Evolutionary conservation across 2,329 filamentous ascomycete genomes (phyloP).

Genomic region (Rhynchosporium graminicola): DNA sequence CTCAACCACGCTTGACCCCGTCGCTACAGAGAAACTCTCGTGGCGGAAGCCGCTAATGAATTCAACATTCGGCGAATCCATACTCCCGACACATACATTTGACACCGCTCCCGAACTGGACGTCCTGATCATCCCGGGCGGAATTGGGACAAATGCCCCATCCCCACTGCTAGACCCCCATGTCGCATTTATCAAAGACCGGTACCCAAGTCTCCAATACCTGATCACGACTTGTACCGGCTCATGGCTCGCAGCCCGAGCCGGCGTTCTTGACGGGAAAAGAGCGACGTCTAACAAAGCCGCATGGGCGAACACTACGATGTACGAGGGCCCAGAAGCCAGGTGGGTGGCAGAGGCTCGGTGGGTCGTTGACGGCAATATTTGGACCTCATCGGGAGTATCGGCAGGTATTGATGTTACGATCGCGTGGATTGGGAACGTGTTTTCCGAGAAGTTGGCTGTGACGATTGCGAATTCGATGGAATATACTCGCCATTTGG

Average conservation of each 20-base stretch:
- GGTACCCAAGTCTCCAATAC: slow-evolving; percentile 41
- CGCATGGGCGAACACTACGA: background rate
- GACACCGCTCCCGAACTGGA: slow-evolving; percentile 11
- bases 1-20: slow-evolving; percentile 31
- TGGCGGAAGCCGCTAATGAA: slow-evolving; percentile 4
- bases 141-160: slow-evolving; percentile 7
- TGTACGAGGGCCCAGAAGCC: background rate
- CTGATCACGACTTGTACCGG: slow-evolving; percentile 69
- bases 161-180: background rate
- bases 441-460: slow-evolving; percentile 5
- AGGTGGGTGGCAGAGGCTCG: slow-evolving; percentile 2
- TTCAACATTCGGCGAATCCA: slow-evolving; percentile 3
- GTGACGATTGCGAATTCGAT: slow-evolving; percentile 8
- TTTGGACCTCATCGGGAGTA: slow-evolving; percentile 7
- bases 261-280: background rate
- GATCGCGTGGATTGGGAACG: background rate
- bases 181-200: slow-evolving; percentile 3
- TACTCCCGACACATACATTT: slow-evolving; percentile 17
- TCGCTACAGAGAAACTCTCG: background rate
- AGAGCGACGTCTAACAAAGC: slow-evolving; percentile 12
- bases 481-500: slow-evolving; percentile 14
- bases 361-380: slow-evolving; percentile 9
- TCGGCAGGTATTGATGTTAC: slow-evolving; percentile 8
- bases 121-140: slow-evolving; percentile 16
- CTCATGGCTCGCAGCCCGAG: slow-evolving; percentile 41